phyloP scores from a whole-genome alignment of 345 rosid genomes.

The Populus pruinosa region DNA sequence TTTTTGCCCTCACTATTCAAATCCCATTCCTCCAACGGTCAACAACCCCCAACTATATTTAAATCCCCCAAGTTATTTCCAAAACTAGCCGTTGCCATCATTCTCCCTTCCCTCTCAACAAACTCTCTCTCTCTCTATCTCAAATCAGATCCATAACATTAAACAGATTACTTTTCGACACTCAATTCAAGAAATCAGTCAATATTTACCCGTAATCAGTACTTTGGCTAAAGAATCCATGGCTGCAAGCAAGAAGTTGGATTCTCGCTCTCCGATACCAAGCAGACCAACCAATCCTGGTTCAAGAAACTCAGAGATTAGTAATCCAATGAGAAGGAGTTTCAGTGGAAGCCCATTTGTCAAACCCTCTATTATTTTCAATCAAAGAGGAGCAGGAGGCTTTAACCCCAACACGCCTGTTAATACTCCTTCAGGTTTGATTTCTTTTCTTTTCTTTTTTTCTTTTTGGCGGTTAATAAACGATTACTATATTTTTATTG shows the following conservation, averaged over 20 bases:
- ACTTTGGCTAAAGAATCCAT: neutral
- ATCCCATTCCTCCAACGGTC: slow-evolving; percentile 12
- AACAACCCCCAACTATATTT: neutral
- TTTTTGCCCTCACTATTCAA: slow-evolving; percentile 1
- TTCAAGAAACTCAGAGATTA: slow-evolving; percentile 54
- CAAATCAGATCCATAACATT: neutral
- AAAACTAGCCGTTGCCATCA: slow-evolving; percentile 21
- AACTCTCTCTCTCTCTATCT: neutral
- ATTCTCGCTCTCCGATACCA: slow-evolving; percentile 24
- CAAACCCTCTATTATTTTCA: slow-evolving; percentile 40
- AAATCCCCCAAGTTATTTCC: neutral
- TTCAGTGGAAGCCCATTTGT: slow-evolving; percentile 54
- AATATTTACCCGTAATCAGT: neutral
- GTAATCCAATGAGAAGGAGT: slow-evolving; percentile 66
- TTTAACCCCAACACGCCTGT: slow-evolving; percentile 51
- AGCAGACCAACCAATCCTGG: slow-evolving; percentile 36
- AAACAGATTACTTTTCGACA: neutral
- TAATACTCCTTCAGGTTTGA: slow-evolving; percentile 59
- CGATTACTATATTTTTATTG: neutral
- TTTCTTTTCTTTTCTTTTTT: neutral
- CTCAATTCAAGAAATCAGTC: neutral
- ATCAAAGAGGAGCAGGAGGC: slow-evolving; percentile 33
- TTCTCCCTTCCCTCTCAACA: neutral
- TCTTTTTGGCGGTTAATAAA: neutral
- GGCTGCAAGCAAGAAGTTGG: slow-evolving; percentile 17